A percentile compares a stretch with the other conserved stretches of the same genome.
phyloP scores from a whole-genome alignment of 1,284 basidiomycete species.

The Leccinum laetum region DNA sequence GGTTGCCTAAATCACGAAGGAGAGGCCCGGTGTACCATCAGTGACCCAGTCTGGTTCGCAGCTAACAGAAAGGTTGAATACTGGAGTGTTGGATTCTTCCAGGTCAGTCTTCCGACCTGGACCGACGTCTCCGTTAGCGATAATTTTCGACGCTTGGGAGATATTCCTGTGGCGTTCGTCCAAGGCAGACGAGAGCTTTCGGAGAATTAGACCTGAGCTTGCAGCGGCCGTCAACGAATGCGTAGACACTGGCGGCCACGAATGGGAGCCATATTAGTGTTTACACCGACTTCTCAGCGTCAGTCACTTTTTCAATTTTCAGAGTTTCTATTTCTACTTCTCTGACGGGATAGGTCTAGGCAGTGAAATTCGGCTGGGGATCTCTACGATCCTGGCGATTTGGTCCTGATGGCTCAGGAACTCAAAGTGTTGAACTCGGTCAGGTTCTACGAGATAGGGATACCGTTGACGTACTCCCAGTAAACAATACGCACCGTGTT shows the following conservation, averaged over 20 bases:
- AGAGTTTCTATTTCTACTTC: not conserved
- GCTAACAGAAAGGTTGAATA: no score
- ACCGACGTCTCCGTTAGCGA: conserved; percentile 89
- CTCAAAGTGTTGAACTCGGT: conserved; percentile 97
- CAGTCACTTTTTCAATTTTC: conserved; percentile 12
- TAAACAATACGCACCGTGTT: conserved; percentile 36
- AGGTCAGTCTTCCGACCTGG: conserved; percentile 89
- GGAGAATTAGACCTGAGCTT: conserved; percentile 85
- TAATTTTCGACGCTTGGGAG: conserved; percentile 91
- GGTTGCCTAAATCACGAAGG: no score
- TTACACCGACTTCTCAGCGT: conserved; percentile 77
- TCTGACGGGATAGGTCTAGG: conserved; percentile 47
- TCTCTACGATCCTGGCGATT: conserved; percentile 88
- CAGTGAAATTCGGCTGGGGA: conserved; percentile 96
- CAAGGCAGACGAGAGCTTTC: conserved; percentile 92
- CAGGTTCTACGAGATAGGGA: conserved; percentile 88
- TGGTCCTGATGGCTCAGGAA: conserved; percentile 88
- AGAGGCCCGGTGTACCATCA: no score
- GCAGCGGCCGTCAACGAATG: conserved; percentile 90
- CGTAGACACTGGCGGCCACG: conserved; percentile 90
- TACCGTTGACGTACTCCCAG: conserved; percentile 93
- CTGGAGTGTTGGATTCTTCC: conserved; percentile 30
- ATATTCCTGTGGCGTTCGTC: conserved; percentile 83
- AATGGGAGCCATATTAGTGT: conserved; percentile 83
- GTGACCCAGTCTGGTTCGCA: no score